Evolutionary conservation across 495 filamentous ascomycete genomes (phyloP).

Genomic region (Lasiosphaeria ovina): DNA sequence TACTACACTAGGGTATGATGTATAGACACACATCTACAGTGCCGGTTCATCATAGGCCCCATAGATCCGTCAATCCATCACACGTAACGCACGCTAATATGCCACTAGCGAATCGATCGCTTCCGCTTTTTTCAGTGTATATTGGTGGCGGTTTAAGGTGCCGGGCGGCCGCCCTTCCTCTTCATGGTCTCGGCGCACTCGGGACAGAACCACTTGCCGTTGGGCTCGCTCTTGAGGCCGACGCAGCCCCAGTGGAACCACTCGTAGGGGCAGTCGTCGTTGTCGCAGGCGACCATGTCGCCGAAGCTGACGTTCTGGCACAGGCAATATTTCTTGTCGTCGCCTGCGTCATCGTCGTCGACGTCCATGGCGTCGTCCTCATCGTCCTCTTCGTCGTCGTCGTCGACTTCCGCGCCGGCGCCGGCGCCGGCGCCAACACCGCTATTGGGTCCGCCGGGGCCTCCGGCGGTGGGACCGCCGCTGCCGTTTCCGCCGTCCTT

Average conservation of each 20-base stretch:
- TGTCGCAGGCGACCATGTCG: conserved; percentile 98
- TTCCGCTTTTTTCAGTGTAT: neutral
- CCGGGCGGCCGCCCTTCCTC: conserved; percentile 12
- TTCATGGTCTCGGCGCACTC: conserved; percentile 67
- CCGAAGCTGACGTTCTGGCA: conserved; percentile 92
- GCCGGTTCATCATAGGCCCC: no score
- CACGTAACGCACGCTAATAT: no score
- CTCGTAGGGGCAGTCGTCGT: conserved; percentile 85
- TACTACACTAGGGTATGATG: no score
- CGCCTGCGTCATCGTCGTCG: conserved; percentile 82
- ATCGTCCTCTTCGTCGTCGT: conserved; percentile 31
- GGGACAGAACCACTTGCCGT: conserved; percentile 90
- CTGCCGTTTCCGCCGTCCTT: no score
- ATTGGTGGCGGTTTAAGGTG: neutral
- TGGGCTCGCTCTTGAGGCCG: conserved; percentile 81
- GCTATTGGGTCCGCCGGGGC: no score
- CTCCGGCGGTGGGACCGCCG: no score
- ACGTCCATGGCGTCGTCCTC: conserved; percentile 64
- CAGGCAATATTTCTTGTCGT: conserved; percentile 86
- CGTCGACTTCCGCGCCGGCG: neutral
- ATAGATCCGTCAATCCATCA: no score
- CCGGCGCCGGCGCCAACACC: neutral
- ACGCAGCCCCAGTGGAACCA: conserved; percentile 99
- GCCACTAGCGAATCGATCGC: neutral
- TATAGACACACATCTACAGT: no score